These are phyloP conservation scores for Agastache rugosa DNA, from an alignment of 257 asterid genomes.

Conservation along the genomic window DNA sequence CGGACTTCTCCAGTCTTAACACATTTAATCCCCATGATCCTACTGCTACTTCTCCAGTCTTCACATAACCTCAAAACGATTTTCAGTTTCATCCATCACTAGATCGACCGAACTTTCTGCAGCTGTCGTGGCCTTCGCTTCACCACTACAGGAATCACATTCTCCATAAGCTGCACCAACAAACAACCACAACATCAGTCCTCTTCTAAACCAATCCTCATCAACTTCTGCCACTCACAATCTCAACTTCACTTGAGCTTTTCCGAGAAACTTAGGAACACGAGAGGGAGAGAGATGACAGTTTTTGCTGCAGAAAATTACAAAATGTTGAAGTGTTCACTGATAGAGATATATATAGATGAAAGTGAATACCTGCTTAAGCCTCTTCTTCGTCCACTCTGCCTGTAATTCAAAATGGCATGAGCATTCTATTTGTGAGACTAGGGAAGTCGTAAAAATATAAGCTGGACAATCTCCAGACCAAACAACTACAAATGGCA, in stretches of 20 bases:
- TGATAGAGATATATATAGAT: neutral
- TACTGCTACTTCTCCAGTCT: neutral
- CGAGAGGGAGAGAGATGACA: neutral
- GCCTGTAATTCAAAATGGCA: constrained; percentile 60
- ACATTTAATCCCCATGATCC: constrained; percentile 25
- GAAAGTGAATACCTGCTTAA: constrained; percentile 62
- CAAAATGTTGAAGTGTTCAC: neutral
- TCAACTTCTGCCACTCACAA: neutral
- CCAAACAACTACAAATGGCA: neutral
- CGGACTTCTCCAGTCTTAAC: neutral
- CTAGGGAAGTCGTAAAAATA: constrained; percentile 27
- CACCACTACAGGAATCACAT: constrained; percentile 79
- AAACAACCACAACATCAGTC: constrained; percentile 1
- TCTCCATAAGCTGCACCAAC: constrained; percentile 72
- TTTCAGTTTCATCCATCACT: constrained; percentile 42
- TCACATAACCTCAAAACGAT: constrained; percentile 23
- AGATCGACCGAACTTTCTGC: constrained; percentile 60
- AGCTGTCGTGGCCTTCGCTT: constrained; percentile 65
- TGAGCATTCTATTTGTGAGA: constrained; percentile 37
- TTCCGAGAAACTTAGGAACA: neutral
- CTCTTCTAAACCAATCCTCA: neutral
- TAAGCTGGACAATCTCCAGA: neutral
- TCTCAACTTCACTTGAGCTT: neutral
- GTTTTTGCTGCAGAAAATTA: neutral
- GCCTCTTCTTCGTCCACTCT: constrained; percentile 65